Base-by-base conservation (phyloP, 2,329 filamentous ascomycete species). In the Colletotrichum lindemuthianum region DNA sequence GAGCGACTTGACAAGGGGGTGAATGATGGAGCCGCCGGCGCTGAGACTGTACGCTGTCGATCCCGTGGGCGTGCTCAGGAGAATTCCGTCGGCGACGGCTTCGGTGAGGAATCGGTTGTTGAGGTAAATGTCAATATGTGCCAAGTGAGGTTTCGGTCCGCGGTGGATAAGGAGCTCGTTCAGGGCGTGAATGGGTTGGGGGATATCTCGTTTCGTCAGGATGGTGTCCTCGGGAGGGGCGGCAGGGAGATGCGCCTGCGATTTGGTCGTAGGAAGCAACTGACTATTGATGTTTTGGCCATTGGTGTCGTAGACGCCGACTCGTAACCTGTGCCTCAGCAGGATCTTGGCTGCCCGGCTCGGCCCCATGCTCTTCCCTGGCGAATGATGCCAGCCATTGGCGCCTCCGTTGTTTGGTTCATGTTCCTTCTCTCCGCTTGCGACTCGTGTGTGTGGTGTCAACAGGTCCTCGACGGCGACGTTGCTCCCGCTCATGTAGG, bases 41-140 rank as follows among this genome's bases (percentile, higher is more conserved):
- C 91, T 96, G n/a, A 99, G 84, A 64, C 91, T 96, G 80, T 99
- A 99, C 0, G 96, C 96, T 0, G 96, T 99, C 44, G 92, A 96
- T 3, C 96, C 96, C 0, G 96, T 99, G 0, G 96, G 96, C 0
- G 95, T 97, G 68, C 91, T 93, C 63, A 98, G 89, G 48, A 98
- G 90, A 76, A 99, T 96, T 54, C 96, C 96, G 75, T 99, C 96
- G 1, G 94, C 95, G 11, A 97, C 94, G 1, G 93, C 95, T 75
- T 97, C 93, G 2, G 96, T 99, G 49, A 99, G 82, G 72, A 96
- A 96, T 59, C 93, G 89, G 39, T 92, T 91, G 71, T 94, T 94
- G 65, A 98, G 90, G 72, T 89, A 96, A 47, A 99, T 92, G 72
- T 97, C 92, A 69, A 99, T 92, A 69, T 97, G 90, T 41, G 93